phyloP scores from a whole-genome alignment of 2,329 filamentous ascomycete species.

The Sphaerulina musiva region DNA sequence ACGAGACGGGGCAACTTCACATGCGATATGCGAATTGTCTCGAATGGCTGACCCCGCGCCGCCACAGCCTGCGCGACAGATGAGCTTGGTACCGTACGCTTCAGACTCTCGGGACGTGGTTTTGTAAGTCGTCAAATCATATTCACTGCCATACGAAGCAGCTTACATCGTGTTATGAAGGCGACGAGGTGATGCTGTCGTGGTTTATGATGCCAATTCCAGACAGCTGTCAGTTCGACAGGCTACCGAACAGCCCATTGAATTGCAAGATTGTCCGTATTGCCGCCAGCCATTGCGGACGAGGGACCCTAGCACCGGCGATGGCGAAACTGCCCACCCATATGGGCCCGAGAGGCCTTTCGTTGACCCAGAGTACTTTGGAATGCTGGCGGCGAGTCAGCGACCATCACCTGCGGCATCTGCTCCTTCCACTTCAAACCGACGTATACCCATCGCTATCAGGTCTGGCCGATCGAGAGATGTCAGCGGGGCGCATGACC shows the following conservation, averaged over 20 bases:
- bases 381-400: conserved; percentile 66
- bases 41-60: conserved; percentile 32
- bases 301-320: conserved; percentile 21
- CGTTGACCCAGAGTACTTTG: conserved; percentile 89
- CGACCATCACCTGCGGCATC: conserved; percentile 41
- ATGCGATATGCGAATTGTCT: conserved; percentile 2
- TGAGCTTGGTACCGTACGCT: conserved; percentile 72
- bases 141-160: background rate
- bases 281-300: conserved; percentile 66
- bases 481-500: conserved; percentile 27
- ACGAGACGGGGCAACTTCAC: background rate
- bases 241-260: conserved; percentile 49
- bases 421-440: conserved; percentile 35
- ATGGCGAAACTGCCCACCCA: conserved; percentile 34
- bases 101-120: conserved; percentile 69
- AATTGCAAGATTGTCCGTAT: conserved; percentile 72
- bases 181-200: conserved; percentile 85
- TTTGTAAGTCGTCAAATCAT: conserved; percentile 52
- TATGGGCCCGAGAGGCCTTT: conserved; percentile 54
- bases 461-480: conserved; percentile 31
- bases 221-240: conserved; percentile 76
- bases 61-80: conserved; percentile 34
- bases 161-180: conserved; percentile 43
- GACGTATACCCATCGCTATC: conserved; percentile 38
- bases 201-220: conserved; percentile 80